Evolutionary conservation across 345 rosid genomes (phyloP), one percentile per base, ranked within the genome.

Genomic region (Iberis pinnata): DNA sequence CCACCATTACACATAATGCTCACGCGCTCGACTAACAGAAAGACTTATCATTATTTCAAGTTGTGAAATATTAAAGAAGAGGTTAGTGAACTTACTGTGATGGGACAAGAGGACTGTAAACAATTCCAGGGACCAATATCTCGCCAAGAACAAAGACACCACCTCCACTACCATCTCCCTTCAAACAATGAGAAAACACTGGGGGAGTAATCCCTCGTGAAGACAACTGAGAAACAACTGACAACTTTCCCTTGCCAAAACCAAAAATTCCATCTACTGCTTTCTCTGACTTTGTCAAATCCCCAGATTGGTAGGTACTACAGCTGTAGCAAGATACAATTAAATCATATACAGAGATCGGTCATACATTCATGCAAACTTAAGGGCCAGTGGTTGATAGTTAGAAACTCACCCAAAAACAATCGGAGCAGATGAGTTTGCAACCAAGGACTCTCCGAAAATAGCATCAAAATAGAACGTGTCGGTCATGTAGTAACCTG

Each of bases 241-340:
- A 93, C 58, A 86, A 59, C 33, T 67, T 78, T 24, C 90, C 95
- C 60, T 59, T 90, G 51, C 99, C 99, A 43, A 88, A 93, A n/a
- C 99, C 99, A 65, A 93, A 79, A 56, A 93, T 93, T 51, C 99
- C 97, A 78, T 93, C 99, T 12, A 93, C 86, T 16, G 97, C 95
- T 79, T 88, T 88, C 7, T 86, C 95, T 38, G 95, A 69, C 64
- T 79, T 88, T 35, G 80, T 75, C 77, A 93, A 69, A 69, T 86
- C 95, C 38, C 97, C 97, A 2, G 84, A 77, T 52, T 88, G 97
- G 66, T 69, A 68, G 25, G 79, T 82, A 80, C 99, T 88, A 76
- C 99, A 93, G 61, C 99, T 93, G 73, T 70, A 79, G 18, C 10
- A 48, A n/a, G 8, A 14, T 9, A 38, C 12, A 38, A 14, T 6